Conservation (phyloP, 306 rosid species). For the Castanea sativa region DNA sequence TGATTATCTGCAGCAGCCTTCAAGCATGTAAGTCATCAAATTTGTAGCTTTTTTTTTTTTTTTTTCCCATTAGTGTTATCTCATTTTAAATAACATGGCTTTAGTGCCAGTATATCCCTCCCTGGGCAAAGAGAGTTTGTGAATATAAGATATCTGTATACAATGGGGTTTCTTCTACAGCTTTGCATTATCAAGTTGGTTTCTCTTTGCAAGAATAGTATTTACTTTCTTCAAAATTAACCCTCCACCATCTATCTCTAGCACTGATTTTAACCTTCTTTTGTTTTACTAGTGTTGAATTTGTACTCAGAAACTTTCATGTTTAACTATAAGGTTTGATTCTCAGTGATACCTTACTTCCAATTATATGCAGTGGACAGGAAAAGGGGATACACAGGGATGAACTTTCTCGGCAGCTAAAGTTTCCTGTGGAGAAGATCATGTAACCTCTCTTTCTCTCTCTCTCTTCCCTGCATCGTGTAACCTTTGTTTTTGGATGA, state of each 20-base stretch:
- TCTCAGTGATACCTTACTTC: neutral
- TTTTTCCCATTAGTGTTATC: neutral
- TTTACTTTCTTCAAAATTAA: too few relatives aligned
- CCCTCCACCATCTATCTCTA: neutral
- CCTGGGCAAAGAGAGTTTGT: too few relatives aligned
- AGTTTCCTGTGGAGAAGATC: slow-evolving; percentile 73
- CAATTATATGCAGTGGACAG: slow-evolving; percentile 47
- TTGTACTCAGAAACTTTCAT: neutral
- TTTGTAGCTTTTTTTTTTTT: neutral
- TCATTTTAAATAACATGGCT: neutral
- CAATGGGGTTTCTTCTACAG: neutral
- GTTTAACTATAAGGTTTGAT: neutral
- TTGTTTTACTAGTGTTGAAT: neutral
- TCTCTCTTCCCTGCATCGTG: neutral
- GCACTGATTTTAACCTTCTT: neutral
- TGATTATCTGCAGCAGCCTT: slow-evolving; percentile 76
- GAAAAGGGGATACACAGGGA: slow-evolving; percentile 72
- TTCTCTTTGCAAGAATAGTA: too few relatives aligned
- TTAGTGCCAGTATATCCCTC: neutral
- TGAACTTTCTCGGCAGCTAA: slow-evolving; percentile 70
- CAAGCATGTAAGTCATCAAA: slow-evolving; percentile 60
- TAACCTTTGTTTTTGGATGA: neutral
- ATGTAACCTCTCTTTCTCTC: slow-evolving; percentile 35
- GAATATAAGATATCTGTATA: neutral
- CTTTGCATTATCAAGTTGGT: neutral